These are phyloP conservation scores for Nakataea oryzae DNA, from an alignment of 2,329 filamentous ascomycete species.

Conservation along the genomic window DNA sequence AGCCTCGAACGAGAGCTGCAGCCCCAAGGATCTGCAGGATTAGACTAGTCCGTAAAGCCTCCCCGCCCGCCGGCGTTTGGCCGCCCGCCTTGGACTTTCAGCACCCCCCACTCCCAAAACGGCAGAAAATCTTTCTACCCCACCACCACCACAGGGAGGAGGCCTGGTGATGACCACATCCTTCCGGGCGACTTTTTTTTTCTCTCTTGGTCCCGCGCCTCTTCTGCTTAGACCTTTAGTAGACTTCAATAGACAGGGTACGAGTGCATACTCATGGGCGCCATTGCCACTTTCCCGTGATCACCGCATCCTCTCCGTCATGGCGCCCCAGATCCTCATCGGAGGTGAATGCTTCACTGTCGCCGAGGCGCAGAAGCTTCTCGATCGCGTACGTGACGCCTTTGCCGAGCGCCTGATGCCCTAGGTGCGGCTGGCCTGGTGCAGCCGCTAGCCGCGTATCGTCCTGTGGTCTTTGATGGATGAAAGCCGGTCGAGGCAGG, in stretches of 20 bases:
- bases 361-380: slow-evolving; percentile 32
- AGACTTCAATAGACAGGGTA: neutral
- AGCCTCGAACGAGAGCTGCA: too few species aligned
- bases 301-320: slow-evolving; percentile 7
- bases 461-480: neutral
- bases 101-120: neutral
- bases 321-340: slow-evolving; percentile 17
- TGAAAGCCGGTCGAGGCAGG: neutral
- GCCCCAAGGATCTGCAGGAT: too few species aligned
- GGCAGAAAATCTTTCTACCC: slow-evolving; percentile 3
- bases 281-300: neutral
- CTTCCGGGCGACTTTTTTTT: neutral
- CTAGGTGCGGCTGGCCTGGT: slow-evolving; percentile 12
- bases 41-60: neutral
- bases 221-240: neutral
- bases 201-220: neutral
- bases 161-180: neutral
- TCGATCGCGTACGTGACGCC: slow-evolving; percentile 21
- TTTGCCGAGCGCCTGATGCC: slow-evolving; percentile 18
- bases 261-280: neutral
- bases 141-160: neutral
- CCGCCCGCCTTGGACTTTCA: neutral
- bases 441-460: too few species aligned
- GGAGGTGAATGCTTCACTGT: slow-evolving; percentile 38
- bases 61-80: neutral